Evolutionary conservation across 768 basidiomycete genomes (phyloP), one percentile per base, ranked within the genome.

Genomic region (Coprinellus aureogranulatus): DNA sequence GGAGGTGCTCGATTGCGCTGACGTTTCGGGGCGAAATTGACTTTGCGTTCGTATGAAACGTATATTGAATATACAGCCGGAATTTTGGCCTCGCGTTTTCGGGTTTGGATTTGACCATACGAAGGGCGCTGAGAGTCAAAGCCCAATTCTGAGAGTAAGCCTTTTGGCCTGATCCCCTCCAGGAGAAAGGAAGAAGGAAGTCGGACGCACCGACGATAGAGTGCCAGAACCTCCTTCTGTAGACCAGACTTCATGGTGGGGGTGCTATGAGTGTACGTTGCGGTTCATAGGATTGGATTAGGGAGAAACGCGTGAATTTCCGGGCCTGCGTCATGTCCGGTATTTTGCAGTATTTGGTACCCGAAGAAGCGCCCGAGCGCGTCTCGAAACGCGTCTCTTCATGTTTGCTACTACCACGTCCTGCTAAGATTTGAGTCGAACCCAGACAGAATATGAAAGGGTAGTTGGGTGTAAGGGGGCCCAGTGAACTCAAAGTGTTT

Each of bases 21-120:
- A 92, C 76, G 54, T 90, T 81, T 11, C 88, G 83, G 4, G 87
- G 80, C 3, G 87, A 82, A 25, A 90, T 76, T 1, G 74, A 74
- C 4, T 76, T 64, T 4, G 88, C 86, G 64, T 87, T 86, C 5
- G 75, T 75, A 66, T 75, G 87, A 70, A 94, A 93, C 12, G 76
- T 81, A 68, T 87, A 86, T 58, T 84, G 87, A 30, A 89, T 75
- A 67, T 83, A 82, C 46, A 90, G 78, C 23, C 75, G 74, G 70
- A 92, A 93, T 62, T 85, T 90, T 37, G 80, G 74, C 50, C 79
- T 87, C 1, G 85, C 74, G 6, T 70, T 60, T 1, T 71, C 67
- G 6, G 91, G 89, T 72, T 93, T 93, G 18, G 81, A 78, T 53
- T 75, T 79, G 18, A 84, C 82, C 80, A 91, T 88, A 20, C 90